Evolutionary conservation across 2,329 filamentous ascomycete species (phyloP).

Genomic region (Aspergillus versicolor): DNA sequence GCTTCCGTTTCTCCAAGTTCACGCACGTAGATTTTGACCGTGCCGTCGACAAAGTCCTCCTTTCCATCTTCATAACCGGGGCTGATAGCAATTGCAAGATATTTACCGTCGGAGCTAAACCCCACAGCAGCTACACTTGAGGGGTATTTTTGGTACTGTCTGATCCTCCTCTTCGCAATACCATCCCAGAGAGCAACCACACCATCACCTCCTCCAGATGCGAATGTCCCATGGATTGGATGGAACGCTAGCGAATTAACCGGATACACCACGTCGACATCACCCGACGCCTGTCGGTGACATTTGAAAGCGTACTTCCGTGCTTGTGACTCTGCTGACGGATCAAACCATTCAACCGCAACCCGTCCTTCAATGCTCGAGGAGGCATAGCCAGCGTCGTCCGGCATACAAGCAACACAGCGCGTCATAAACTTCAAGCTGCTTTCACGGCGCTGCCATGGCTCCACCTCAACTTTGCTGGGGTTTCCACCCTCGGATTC

Average conservation of each 20-base stretch:
- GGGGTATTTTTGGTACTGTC: slow-evolving; percentile 82
- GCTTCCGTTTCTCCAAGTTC: slow-evolving; percentile 86
- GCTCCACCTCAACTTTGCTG: slow-evolving; percentile 59
- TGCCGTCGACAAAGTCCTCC: slow-evolving; percentile 71
- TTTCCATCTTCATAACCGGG: slow-evolving; percentile 86
- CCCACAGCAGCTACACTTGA: slow-evolving; percentile 74
- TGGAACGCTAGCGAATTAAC: slow-evolving; percentile 91
- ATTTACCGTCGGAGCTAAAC: slow-evolving; percentile 75
- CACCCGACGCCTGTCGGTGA: slow-evolving; percentile 72
- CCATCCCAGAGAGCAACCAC: slow-evolving; percentile 94
- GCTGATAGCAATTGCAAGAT: slow-evolving; percentile 76
- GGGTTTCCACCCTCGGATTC: slow-evolving; percentile 44
- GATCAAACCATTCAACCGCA: slow-evolving; percentile 97
- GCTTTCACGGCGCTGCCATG: slow-evolving; percentile 92
- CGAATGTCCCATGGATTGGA: slow-evolving; percentile 78
- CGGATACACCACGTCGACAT: slow-evolving; percentile 81
- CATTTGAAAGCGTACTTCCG: slow-evolving; percentile 99
- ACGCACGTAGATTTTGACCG: slow-evolving; percentile 74
- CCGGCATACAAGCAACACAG: slow-evolving; percentile 92
- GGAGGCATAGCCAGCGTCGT: slow-evolving; percentile 89
- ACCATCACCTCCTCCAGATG: slow-evolving; percentile 83
- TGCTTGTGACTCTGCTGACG: slow-evolving; percentile 78
- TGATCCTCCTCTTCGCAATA: slow-evolving; percentile 82
- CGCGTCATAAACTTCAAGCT: slow-evolving; percentile 95
- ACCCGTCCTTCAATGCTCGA: slow-evolving; percentile 93